Base-by-base conservation (phyloP, 2,329 filamentous ascomycete genomes). In the Teratosphaeria epicoccoides region DNA sequence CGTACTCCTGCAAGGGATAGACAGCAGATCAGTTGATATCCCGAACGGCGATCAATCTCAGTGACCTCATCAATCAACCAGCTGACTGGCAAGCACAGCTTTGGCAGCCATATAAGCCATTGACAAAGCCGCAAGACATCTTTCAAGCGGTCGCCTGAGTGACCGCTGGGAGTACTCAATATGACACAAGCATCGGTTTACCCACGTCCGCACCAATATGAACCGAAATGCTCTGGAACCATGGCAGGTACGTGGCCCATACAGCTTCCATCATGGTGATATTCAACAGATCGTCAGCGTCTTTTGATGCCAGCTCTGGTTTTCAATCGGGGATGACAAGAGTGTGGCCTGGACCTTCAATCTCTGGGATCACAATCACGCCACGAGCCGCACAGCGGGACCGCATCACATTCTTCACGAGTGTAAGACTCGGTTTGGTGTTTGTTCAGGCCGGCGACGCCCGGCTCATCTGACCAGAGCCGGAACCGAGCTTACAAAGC, bases 241-340 rank as follows among this genome's bases (percentile, higher is more conserved):
- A 80, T 1, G 73, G 74, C 3, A 80, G 57, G 51, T 79, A 79
- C 0, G 72, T 72, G 6, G 63, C 60, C 76, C 77, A 81, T 47
- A 80, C 76, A 0, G 70, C 66, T 58, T 80, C 69, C 61, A 81
- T 70, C 0, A 73, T 72, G 0, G 75, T 73, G 45, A 81, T 71
- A 53, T 81, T 80, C 4, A 82, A 64, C 49, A 81, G 65, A 45
- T 76, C 78, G 4, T 74, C 63, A 14, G 55, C 37, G 50, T 77
- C 72, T 2, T 65, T 61, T 10, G 79, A 65, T 0, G 73, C 78
- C 14, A 82, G 63, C 54, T 81, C 71, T 0, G 78, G 78, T 54
- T 76, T 78, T 79, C 79, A 82, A 57, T 82, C 78, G 0, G 76
- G 76, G 23, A 82, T 73, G 4, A 73, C 72, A 1, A 82, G 64